Percentiles rank a stretch among this genome's conserved stretches.
These are phyloP conservation scores for Candida pseudoglaebosa DNA, from an alignment of 805 yeast genomes.

Conservation along the genomic window DNA sequence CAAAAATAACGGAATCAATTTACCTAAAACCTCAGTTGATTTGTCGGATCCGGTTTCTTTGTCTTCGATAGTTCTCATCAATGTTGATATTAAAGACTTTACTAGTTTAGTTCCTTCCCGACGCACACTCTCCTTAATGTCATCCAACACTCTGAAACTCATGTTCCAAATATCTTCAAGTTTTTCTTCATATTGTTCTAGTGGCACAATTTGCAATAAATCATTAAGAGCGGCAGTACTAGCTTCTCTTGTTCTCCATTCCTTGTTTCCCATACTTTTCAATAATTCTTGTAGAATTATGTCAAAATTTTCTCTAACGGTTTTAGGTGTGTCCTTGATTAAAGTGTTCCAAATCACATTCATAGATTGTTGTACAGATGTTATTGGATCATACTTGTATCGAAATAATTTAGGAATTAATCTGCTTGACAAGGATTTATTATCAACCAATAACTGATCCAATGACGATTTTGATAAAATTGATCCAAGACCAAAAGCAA, in stretches of 20 bases:
- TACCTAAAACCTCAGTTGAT: conserved; percentile 46
- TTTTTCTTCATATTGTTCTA: conserved; percentile 46
- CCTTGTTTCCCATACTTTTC: conserved; percentile 68
- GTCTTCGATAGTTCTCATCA: conserved; percentile 54
- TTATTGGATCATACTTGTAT: conserved; percentile 80
- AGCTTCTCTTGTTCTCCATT: conserved; percentile 94
- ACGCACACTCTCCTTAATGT: conserved; percentile 89
- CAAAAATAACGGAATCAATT: conserved; percentile 71
- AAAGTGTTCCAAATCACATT: conserved; percentile 80
- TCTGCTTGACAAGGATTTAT: conserved; percentile 50
- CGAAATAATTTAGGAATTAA: conserved; percentile 81
- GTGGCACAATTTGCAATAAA: conserved; percentile 57
- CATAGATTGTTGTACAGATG: conserved; percentile 77
- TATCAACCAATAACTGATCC: conserved; percentile 53
- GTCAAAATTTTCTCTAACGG: conserved; percentile 52
- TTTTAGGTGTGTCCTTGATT: conserved; percentile 53
- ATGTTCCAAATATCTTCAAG: conserved; percentile 77
- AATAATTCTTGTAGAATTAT: conserved; percentile 63
- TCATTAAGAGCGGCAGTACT: conserved; percentile 69
- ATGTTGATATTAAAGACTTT: conserved; percentile 56
- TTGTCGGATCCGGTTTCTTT: conserved; percentile 38
- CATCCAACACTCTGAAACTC: conserved; percentile 89
- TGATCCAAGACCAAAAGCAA: conserved; percentile 89
- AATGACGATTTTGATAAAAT: conserved; percentile 76
- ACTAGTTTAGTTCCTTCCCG: conserved; percentile 72